Evolutionary conservation across 805 yeast genomes (phyloP).

Genomic region (Saccharomycopsis microspora): DNA sequence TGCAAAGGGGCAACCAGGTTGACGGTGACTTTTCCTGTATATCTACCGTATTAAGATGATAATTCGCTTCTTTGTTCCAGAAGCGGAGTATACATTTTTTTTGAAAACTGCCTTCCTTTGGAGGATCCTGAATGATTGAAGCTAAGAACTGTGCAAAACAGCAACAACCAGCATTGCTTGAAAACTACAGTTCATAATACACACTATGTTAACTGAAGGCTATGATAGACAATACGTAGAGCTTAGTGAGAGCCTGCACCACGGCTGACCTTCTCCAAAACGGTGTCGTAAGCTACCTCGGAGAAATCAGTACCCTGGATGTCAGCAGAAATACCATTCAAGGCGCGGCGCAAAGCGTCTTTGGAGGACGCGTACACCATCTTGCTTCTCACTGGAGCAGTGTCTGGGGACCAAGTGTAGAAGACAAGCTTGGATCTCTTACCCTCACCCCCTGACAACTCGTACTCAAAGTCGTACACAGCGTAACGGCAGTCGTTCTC

Average conservation of each 20-base stretch:
- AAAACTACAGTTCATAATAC: no score
- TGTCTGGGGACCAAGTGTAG: conserved; percentile 95
- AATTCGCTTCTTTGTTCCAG: no score
- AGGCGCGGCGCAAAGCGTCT: conserved; percentile 94
- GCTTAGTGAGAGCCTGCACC: conserved; percentile 28
- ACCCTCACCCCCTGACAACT: conserved; percentile 82
- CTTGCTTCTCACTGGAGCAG: conserved; percentile 89
- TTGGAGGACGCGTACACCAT: conserved; percentile 98
- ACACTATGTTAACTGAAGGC: no score
- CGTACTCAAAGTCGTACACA: conserved; percentile 93
- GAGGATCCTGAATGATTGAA: no score
- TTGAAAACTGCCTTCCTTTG: no score
- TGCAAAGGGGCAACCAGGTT: no score
- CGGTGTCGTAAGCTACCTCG: conserved; percentile 91
- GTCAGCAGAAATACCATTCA: conserved; percentile 89
- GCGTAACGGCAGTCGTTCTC: conserved; percentile 97
- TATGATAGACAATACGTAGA: no score
- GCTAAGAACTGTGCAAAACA: no score
- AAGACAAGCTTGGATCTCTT: conserved; percentile 69
- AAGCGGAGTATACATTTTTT: no score
- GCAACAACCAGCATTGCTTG: no score
- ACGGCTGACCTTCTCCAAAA: conserved; percentile 79
- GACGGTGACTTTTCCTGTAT: no score
- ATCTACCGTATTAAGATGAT: no score
- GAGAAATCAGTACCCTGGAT: conserved; percentile 97